Evolutionary conservation across 371 early-diverging fungal species (phyloP), one percentile per base, ranked within the genome.

Genomic region (Apophysomyces trapeziformis): DNA sequence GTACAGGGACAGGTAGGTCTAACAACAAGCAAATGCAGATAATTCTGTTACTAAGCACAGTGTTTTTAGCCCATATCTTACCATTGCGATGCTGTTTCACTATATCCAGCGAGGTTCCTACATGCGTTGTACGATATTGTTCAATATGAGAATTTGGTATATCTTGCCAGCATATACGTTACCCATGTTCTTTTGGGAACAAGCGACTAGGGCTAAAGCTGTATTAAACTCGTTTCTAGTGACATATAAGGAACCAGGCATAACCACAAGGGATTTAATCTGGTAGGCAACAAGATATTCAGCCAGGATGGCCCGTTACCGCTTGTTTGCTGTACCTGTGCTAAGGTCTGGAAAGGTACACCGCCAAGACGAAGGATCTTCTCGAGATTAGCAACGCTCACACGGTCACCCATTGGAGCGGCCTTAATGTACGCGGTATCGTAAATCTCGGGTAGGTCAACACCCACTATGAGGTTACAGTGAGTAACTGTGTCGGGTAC

Each of bases 101-200:
- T 7, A 68, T 74, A 26, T 77, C 67, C n/a, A 80, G 56, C 32
- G 78, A 76, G 8, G 76, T 60, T 43, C 72, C 80, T 80, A 43
- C 16, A 5, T 7, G 13, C 13, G 46, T 13, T 5, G 9, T 45
- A 26, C 21, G 54, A 21, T 50, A 21, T 18, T 18, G 7, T 26
- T 26, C 32, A 26, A 26, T 26, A 26, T 26, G 32, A 26, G 32
- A 47, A n/a, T 26, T 16, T n/a, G 21, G 18, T 7, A 50, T 9
- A 21, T 35, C 11, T 11, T n/a, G n/a, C 54, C 5, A 50, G 9
- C 5, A 7, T 26, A 9, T 50, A 18, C 7, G n/a, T 74, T 80
- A 71, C 87, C 81, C 88, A 91, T 89, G 72, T 90, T 88, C 69
- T 91, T 91, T 69, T 92, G 92, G 1, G 92, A 90, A 69, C 90